These are phyloP conservation scores for Syzygium malaccense DNA, from an alignment of 441 rosid genomes.

Conservation along the genomic window DNA sequence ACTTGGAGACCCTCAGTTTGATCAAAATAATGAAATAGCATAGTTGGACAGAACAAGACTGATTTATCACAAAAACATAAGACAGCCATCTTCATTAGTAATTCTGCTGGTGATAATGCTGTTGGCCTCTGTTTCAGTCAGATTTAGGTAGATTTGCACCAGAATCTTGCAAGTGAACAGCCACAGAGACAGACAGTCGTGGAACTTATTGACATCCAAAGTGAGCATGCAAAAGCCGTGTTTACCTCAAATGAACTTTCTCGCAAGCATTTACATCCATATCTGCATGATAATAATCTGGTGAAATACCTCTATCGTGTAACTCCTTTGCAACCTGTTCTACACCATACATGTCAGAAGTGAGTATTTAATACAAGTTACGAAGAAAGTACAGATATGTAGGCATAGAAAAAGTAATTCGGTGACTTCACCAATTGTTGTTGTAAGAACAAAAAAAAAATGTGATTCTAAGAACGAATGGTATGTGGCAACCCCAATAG, in stretches of 20 bases:
- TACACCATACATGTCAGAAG: slow-evolving; percentile 8
- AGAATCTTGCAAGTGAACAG: background rate
- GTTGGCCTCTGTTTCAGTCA: background rate
- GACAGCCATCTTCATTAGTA: background rate
- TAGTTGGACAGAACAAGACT: background rate
- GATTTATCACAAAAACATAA: background rate
- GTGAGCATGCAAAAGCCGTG: background rate
- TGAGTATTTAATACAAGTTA: background rate
- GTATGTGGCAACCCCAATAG: background rate
- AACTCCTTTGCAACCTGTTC: slow-evolving; percentile 84
- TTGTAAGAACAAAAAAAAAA: background rate
- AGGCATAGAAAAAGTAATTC: background rate
- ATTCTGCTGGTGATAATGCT: background rate
- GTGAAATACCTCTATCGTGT: slow-evolving; percentile 68
- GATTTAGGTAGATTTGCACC: background rate
- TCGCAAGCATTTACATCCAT: slow-evolving; percentile 86
- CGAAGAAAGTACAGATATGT: background rate
- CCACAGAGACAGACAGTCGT: background rate
- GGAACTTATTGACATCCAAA: background rate
- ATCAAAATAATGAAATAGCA: background rate
- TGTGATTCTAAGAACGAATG: background rate
- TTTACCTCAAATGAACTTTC: slow-evolving; percentile 76
- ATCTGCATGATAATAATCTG: slow-evolving; percentile 91
- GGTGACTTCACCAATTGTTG: background rate
- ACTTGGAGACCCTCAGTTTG: background rate